Conservation (phyloP, 306 rosid genomes). For the Cucurbita maxima region DNA sequence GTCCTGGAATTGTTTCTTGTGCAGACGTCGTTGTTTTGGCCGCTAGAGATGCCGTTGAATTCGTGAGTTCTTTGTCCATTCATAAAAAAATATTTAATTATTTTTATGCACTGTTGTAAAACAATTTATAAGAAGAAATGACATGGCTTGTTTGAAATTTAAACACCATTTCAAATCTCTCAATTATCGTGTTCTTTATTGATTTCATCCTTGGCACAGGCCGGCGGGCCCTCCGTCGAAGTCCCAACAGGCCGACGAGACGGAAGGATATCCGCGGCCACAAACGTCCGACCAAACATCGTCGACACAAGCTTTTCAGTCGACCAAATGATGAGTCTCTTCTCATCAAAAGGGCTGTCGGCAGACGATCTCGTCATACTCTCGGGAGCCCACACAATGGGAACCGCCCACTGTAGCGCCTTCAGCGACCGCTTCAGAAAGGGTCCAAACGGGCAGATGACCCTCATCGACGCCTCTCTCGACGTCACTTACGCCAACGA, state of each 20-base stretch:
- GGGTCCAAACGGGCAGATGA: constrained; percentile 40
- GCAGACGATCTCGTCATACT: constrained; percentile 65
- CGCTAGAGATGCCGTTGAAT: constrained; percentile 84
- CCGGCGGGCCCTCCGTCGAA: constrained; percentile 57
- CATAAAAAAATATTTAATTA: too few species aligned
- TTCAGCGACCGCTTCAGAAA: constrained; percentile 48
- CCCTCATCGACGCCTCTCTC: constrained; percentile 38
- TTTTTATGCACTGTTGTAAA: too few species aligned
- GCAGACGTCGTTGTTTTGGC: constrained; percentile 82
- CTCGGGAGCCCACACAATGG: constrained; percentile 89
- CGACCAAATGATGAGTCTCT: constrained; percentile 55
- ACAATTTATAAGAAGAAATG: too few species aligned
- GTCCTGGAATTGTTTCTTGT: constrained; percentile 78
- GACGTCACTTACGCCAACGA: constrained; percentile 46
- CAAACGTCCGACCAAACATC: constrained; percentile 78
- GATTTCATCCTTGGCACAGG: constrained; percentile 23
- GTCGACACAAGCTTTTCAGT: constrained; percentile 70
- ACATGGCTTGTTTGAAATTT: too few species aligned
- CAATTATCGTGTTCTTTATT: background rate
- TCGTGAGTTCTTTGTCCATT: constrained; percentile 22
- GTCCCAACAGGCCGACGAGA: constrained; percentile 79
- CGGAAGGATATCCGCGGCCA: constrained; percentile 55
- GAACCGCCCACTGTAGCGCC: constrained; percentile 61
- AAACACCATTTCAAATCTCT: background rate
- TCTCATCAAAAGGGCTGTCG: constrained; percentile 62